Conservation (phyloP, 2,329 filamentous ascomycete species). For the Beauveria sp. region DNA sequence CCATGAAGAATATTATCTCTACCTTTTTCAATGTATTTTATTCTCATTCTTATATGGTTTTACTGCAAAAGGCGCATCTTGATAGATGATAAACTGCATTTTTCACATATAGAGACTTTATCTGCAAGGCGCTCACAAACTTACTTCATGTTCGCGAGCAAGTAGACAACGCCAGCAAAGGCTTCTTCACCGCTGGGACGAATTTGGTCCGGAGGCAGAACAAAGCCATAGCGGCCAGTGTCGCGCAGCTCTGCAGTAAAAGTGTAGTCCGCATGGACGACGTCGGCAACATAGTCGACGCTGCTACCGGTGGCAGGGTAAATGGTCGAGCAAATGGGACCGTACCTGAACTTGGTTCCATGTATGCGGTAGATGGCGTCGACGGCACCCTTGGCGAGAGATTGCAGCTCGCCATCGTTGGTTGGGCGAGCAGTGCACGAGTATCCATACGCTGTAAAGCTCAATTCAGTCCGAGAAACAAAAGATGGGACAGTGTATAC, state of each 20-base stretch:
- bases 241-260: conserved; percentile 33
- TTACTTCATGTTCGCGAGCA: conserved; percentile 37
- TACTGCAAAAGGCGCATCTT: not conserved
- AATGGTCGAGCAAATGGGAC: conserved; percentile 53
- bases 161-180: conserved; percentile 49
- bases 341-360: conserved; percentile 33
- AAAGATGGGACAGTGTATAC: conserved; percentile 27
- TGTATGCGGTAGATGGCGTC: conserved; percentile 41
- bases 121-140: not conserved
- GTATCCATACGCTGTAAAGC: conserved; percentile 52
- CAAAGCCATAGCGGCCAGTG: conserved; percentile 32
- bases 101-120: not conserved
- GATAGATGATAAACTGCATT: not conserved
- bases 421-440: conserved; percentile 40
- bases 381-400: conserved; percentile 39
- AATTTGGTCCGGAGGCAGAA: conserved; percentile 36
- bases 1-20: not conserved
- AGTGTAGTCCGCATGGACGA: conserved; percentile 32
- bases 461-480: conserved; percentile 38
- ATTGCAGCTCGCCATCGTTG: conserved; percentile 40
- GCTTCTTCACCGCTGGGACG: conserved; percentile 35
- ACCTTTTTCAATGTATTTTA: not conserved
- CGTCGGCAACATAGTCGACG: conserved; percentile 38
- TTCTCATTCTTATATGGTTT: not conserved
- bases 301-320: conserved; percentile 46